phyloP scores from a whole-genome alignment of 2,329 filamentous ascomycete genomes.

The Arthrobotrys pseudoclavata region DNA sequence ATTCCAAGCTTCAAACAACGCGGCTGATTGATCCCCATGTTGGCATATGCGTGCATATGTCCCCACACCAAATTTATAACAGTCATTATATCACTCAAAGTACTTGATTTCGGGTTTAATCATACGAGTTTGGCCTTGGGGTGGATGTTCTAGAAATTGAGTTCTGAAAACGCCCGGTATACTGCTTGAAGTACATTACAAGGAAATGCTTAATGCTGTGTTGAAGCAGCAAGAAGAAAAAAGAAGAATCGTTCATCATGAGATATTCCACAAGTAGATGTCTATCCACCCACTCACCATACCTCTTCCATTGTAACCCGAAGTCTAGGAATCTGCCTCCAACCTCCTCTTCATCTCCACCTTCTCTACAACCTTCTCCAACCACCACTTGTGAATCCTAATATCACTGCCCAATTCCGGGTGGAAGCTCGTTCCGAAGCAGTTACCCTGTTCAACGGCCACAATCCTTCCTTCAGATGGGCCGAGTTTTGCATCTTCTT shows the following conservation, averaged over 20 bases:
- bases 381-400: conserved; percentile 94
- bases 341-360: conserved; percentile 62
- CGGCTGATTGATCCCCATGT: neutral
- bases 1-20: conserved; percentile 42
- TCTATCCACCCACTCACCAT: neutral
- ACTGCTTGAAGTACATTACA: neutral
- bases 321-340: conserved; percentile 39
- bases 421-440: conserved; percentile 95
- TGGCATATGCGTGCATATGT: neutral
- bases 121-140: neutral
- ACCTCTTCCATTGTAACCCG: neutral
- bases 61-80: neutral
- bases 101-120: neutral
- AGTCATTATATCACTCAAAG: neutral
- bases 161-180: neutral
- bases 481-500: conserved; percentile 64
- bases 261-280: neutral
- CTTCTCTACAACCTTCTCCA: conserved; percentile 75
- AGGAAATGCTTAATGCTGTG: neutral
- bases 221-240: neutral
- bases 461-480: conserved; percentile 77
- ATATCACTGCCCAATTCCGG: conserved; percentile 90
- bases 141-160: neutral
- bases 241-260: neutral
- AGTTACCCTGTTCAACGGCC: conserved; percentile 89